Base-by-base conservation (phyloP, 257 asterid genomes). In the Fraxinus pennsylvanica region DNA sequence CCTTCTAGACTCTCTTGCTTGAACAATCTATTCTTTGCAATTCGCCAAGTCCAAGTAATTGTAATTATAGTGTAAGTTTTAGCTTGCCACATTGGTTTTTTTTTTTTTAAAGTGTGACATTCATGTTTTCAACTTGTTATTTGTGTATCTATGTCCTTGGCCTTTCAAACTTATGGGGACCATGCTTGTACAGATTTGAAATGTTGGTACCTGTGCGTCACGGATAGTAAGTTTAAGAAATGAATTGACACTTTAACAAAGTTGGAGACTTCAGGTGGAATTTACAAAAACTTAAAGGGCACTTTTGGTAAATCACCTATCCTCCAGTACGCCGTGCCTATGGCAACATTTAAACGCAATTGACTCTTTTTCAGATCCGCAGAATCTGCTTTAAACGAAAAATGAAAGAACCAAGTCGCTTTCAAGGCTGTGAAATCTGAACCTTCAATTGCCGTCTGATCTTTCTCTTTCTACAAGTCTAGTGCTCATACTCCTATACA, bases 341-440 rank as follows among this genome's bases (percentile, higher is more conserved):
- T 78, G 74, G 52, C 6, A n/a, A 82, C 27, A 82, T 75, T 87
- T 77, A 86, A 89, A 86, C 86, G 68, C 81, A 82, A 73, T 81
- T 84, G 7, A 81, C 74, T 74, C 17, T 77, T 52, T 82, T 87
- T 85, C 78, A 86, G 81, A 83, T 90, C 93, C 96, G 92, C 14
- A 71, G 63, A 57, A 77, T 54, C 78, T 71, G 72, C 2, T 72
- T n/a, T 78, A 79, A 83, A 82, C 1, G 27, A 45, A 81, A 75
- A 68, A n/a, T 73, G 45, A 85, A 12, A 43, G 10, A 0, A 61
- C 12, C 6, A 80, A 29, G 59, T 21, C 72, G 65, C 75, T 8
- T 67, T 10, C 67, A 66, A 22, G 52, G 52, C 79, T 79, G 69
- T 73, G 69, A 38, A 9, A 73, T 68, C 73, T 29, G 68, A 76